Conservation (phyloP, 1,284 basidiomycete genomes). For the Moesziomyces globuligerus region DNA sequence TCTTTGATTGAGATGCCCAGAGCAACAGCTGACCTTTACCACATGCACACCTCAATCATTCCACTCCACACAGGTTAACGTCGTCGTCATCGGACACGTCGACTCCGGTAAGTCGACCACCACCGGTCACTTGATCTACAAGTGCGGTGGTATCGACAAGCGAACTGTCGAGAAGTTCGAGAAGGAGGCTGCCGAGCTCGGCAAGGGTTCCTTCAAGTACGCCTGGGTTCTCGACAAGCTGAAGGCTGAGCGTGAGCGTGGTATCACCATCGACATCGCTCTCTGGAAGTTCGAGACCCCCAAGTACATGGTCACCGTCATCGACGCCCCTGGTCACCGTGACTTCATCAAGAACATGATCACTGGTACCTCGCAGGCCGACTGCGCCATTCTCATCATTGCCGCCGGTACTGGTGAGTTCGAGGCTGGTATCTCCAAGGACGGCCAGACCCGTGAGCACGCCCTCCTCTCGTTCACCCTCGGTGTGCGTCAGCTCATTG, state of each 20-base stretch:
- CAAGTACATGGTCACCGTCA: slow-evolving; percentile 76
- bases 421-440: slow-evolving; percentile 99
- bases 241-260: slow-evolving; percentile 98
- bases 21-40: not conserved
- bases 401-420: slow-evolving; percentile 99
- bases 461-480: slow-evolving; percentile 99
- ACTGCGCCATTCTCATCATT: slow-evolving; percentile 99
- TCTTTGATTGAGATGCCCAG: no score
- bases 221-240: slow-evolving; percentile 99
- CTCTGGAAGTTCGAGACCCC: slow-evolving; percentile 68
- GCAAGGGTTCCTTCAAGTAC: slow-evolving; percentile 97
- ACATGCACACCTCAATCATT: slow-evolving; percentile 1
- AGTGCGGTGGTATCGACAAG: slow-evolving; percentile 99
- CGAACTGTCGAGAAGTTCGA: slow-evolving; percentile 99
- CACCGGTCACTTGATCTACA: slow-evolving; percentile 99
- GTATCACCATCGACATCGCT: slow-evolving; percentile 99
- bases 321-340: slow-evolving; percentile 99
- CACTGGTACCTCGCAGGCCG: slow-evolving; percentile 96
- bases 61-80: slow-evolving; percentile 64
- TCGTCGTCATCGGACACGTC: slow-evolving; percentile 68
- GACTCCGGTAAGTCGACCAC: slow-evolving; percentile 90
- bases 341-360: slow-evolving; percentile 95
- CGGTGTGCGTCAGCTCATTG: slow-evolving; percentile 99
- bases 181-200: slow-evolving; percentile 99
- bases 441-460: slow-evolving; percentile 99